Base-by-base conservation (phyloP, 2,329 filamentous ascomycete genomes). In the Karstenula rhodostoma region DNA sequence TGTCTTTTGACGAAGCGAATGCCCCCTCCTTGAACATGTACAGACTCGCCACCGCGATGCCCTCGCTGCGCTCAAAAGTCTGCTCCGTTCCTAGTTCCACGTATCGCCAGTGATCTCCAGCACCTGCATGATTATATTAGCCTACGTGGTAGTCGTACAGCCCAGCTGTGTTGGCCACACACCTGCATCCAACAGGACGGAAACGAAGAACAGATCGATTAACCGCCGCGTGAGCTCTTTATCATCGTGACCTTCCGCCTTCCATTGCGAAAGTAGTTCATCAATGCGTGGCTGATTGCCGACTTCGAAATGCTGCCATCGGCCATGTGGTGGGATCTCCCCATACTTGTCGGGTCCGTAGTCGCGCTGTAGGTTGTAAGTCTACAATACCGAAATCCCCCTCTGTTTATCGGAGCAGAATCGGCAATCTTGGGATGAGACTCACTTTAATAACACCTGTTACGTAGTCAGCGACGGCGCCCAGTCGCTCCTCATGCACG, bases 21-120 rank as follows among this genome's bases (percentile, higher is more conserved):
- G 35, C 94, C 92, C 37, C 85, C 15, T 58, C 83, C 79, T 96
- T 96, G 84, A 96, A 97, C 93, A 97, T 97, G 68, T 97, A 93
- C 67, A 90, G 72, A 73, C 86, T 88, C 23, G 88, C 87, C 10
- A 90, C 88, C 9, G 93, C 93, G 62, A 97, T 84, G 3, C 94
- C 93, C 77, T 97, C 94, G 60, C 93, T 97, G 43, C 94, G 87
- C 58, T 88, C 85, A 78, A 94, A 97, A 42, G 89, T 78, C 60
- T 88, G 89, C 50, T 91, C 91, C 65, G 92, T 94, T 70, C 95
- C 92, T 59, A 89, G 89, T 72, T 93, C 95, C 80, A 91, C 93
- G 80, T 96, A 98, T 62, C 87, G 89, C 94, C 94, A 98, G 67
- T 87, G 84, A 1, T 89, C 94, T 37, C 94, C 94, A 1, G 94